These are phyloP conservation scores for Epichloe brachyelytri DNA, from an alignment of 2,329 filamentous ascomycete species.

Conservation along the genomic window DNA sequence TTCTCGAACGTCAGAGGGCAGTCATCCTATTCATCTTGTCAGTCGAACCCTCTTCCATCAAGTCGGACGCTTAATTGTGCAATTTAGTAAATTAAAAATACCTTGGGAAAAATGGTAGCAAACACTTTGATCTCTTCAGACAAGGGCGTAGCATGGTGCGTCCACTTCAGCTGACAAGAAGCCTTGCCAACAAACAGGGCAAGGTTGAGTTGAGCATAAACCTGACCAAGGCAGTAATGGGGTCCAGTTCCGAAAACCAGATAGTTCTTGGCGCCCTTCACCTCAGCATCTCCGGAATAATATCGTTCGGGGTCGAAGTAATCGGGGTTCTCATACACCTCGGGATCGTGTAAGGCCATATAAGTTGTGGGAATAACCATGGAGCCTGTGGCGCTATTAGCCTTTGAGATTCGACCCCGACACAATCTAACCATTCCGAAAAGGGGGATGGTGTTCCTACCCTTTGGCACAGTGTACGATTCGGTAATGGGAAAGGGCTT, in stretches of 20 bases:
- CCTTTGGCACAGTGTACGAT: constrained; percentile 84
- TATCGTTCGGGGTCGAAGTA: constrained; percentile 83
- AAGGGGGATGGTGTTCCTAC: constrained; percentile 24
- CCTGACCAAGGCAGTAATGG: constrained; percentile 92
- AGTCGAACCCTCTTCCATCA: background rate
- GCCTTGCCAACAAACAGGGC: constrained; percentile 86
- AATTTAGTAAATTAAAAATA: constrained; percentile 29
- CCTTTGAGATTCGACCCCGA: background rate
- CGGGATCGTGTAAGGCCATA: constrained; percentile 79
- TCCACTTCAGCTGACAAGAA: constrained; percentile 76
- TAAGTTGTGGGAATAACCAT: constrained; percentile 94
- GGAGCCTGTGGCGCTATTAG: constrained; percentile 38
- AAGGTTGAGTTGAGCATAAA: constrained; percentile 80
- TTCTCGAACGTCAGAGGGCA: constrained; percentile 63
- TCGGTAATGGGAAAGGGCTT: constrained; percentile 86
- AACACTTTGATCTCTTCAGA: constrained; percentile 98
- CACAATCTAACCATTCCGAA: background rate
- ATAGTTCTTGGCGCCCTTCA: constrained; percentile 82
- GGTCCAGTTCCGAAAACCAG: constrained; percentile 91
- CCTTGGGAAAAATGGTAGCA: constrained; percentile 94
- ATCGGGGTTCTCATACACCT: constrained; percentile 84
- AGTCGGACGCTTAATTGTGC: too few species aligned
- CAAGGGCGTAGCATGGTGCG: constrained; percentile 67
- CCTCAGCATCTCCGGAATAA: constrained; percentile 79
- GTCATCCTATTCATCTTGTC: constrained; percentile 48